These are phyloP conservation scores for Dactylellina sp. DNA, from an alignment of 2,329 filamentous ascomycete species.

Conservation along the genomic window DNA sequence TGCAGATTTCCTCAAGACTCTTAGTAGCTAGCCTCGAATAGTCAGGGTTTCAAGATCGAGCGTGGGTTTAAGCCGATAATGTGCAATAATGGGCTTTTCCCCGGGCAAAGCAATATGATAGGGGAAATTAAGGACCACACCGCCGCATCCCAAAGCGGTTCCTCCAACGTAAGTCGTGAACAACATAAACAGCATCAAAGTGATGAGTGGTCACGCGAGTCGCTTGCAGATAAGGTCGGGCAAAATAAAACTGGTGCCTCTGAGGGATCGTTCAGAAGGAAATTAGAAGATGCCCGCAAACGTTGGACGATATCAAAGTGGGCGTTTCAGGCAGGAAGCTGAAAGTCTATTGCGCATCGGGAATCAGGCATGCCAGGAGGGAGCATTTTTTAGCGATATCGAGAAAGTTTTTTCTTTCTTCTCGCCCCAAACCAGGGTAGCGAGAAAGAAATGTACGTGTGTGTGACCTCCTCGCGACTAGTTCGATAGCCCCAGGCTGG, in stretches of 20 bases:
- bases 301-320: conserved; percentile 8
- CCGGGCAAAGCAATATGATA: conserved; percentile 2
- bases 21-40: not conserved
- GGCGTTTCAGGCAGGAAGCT: conserved; percentile 1
- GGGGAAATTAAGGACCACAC: conserved; percentile 56
- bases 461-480: too few species aligned
- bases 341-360: conserved; percentile 39
- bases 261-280: conserved; percentile 6
- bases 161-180: conserved; percentile 41
- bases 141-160: conserved; percentile 53
- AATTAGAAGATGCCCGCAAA: conserved; percentile 37
- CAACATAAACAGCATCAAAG: conserved; percentile 13
- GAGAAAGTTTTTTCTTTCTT: conserved; percentile 32
- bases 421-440: conserved; percentile 7
- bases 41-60: not conserved
- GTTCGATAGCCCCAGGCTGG: too few species aligned
- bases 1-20: not conserved
- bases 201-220: conserved; percentile 38
- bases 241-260: not conserved
- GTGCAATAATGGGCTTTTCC: conserved; percentile 1
- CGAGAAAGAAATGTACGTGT: conserved; percentile 21
- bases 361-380: conserved; percentile 7
- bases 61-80: conserved; percentile 23
- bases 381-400: conserved; percentile 31
- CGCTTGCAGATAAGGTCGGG: conserved; percentile 31